These are phyloP conservation scores for Globisporangium irregulare DNA, from an alignment of 352 stramenopile species.

Conservation along the genomic window DNA sequence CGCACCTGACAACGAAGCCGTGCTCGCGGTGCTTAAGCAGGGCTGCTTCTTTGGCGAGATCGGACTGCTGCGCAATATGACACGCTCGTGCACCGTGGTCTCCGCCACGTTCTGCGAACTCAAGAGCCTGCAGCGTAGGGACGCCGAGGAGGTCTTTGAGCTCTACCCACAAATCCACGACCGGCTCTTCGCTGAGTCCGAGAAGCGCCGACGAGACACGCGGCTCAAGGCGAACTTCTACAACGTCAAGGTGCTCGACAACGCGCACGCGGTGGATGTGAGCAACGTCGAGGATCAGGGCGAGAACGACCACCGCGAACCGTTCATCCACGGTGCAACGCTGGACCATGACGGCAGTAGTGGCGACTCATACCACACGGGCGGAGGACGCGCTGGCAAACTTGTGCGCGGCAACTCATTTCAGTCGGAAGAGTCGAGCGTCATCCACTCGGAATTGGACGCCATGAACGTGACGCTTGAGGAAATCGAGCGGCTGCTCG, in stretches of 20 bases:
- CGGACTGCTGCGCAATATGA: constrained; percentile 52
- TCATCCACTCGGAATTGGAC: constrained; percentile 47
- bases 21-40: constrained; percentile 56
- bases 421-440: constrained; percentile 29
- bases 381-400: constrained; percentile 5
- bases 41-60: constrained; percentile 69
- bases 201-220: constrained; percentile 52
- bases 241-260: constrained; percentile 70
- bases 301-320: constrained; percentile 23
- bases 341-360: constrained; percentile 15
- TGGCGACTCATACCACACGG: constrained; percentile 8
- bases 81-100: constrained; percentile 51
- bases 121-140: constrained; percentile 43
- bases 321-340: constrained; percentile 35
- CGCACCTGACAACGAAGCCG: constrained; percentile 42
- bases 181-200: constrained; percentile 49
- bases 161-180: constrained; percentile 59
- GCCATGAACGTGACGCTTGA: constrained; percentile 43
- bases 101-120: constrained; percentile 61
- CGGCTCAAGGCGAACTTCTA: constrained; percentile 39
- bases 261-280: constrained; percentile 54
- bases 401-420: constrained; percentile 35
- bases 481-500: constrained; percentile 40
- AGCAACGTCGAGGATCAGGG: constrained; percentile 41
- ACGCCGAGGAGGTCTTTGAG: constrained; percentile 58